Evolutionary conservation across 2,329 filamentous ascomycete genomes (phyloP).

Genomic region (Phialophora verrucosa): DNA sequence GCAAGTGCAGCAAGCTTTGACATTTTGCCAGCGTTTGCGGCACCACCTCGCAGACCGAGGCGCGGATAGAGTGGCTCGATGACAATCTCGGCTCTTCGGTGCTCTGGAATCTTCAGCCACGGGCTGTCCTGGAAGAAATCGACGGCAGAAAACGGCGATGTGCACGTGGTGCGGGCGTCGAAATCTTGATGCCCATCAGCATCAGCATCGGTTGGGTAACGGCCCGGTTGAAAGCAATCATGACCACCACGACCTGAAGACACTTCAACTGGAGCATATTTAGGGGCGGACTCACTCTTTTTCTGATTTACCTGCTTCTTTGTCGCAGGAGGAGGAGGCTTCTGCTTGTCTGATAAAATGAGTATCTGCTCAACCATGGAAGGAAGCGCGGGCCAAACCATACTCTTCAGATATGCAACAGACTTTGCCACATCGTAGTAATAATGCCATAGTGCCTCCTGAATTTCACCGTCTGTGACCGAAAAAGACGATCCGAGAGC

Average conservation of each 20-base stretch:
- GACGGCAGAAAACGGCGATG: slow-evolving; percentile 52
- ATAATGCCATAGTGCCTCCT: slow-evolving; percentile 93
- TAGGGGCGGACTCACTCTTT: slow-evolving; percentile 32
- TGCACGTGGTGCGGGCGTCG: slow-evolving; percentile 16
- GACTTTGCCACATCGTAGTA: slow-evolving; percentile 92
- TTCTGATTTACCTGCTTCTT: slow-evolving; percentile 24
- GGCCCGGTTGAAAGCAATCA: slow-evolving; percentile 26
- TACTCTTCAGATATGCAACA: slow-evolving; percentile 77
- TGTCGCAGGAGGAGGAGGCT: slow-evolving; percentile 14
- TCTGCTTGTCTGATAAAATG: slow-evolving; percentile 34
- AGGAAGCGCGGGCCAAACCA: slow-evolving; percentile 22
- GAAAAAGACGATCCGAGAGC: slow-evolving; percentile 69
- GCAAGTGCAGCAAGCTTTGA: slow-evolving; percentile 92
- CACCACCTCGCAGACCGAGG: slow-evolving; percentile 79
- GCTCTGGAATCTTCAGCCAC: slow-evolving; percentile 75
- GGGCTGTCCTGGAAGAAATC: slow-evolving; percentile 82
- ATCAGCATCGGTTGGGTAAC: slow-evolving; percentile 30
- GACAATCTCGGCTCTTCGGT: slow-evolving; percentile 68
- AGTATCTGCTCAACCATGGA: slow-evolving; percentile 1
- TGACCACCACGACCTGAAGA: slow-evolving; percentile 33
- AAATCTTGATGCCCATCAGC: slow-evolving; percentile 34
- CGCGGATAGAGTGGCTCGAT: slow-evolving; percentile 63
- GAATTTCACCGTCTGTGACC: slow-evolving; percentile 73
- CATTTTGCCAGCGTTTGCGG: slow-evolving; percentile 69
- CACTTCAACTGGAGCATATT: slow-evolving; percentile 15